Percentiles rank a stretch among this genome's conserved stretches.
phyloP scores from a whole-genome alignment of 225 moss, liverwort and hornwort genomes.

The Polytrichum formosum region DNA sequence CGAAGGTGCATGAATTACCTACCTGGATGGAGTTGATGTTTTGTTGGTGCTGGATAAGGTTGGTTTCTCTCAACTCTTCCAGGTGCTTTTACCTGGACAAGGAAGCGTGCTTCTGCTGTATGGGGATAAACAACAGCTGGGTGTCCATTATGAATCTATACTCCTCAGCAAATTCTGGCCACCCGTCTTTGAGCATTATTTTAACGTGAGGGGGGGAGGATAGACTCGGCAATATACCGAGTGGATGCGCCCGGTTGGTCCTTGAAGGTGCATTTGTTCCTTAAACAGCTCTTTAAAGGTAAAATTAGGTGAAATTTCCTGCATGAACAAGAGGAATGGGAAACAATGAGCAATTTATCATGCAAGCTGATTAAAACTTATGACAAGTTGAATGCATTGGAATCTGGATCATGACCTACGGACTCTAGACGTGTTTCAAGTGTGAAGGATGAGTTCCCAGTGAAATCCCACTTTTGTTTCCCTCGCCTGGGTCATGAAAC shows the following conservation, averaged over 20 bases:
- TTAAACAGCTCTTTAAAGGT: conserved; percentile 30
- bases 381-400: no score
- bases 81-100: conserved; percentile 31
- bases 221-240: conserved; percentile 30
- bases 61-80: no score
- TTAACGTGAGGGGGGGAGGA: conserved; percentile 15
- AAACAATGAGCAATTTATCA: no score
- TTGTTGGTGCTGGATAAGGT: no score
- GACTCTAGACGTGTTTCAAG: no score
- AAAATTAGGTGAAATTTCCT: conserved; percentile 41
- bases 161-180: conserved; percentile 41
- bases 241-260: conserved; percentile 40
- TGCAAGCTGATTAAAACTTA: no score
- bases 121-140: conserved; percentile 40
- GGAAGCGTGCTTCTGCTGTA: conserved; percentile 22
- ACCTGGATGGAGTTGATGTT: no score
- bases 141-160: conserved; percentile 34
- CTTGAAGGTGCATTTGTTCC: conserved; percentile 23
- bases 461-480: no score
- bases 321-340: conserved; percentile 1
- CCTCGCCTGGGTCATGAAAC: no score
- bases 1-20: no score
- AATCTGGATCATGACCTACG: no score
- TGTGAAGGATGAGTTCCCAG: no score
- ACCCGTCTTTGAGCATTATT: conserved; percentile 34